A percentile compares a stretch with the other conserved stretches of the same genome.
Conservation (phyloP, 2,329 filamentous ascomycete species). For the Colletotrichum falcatum region DNA sequence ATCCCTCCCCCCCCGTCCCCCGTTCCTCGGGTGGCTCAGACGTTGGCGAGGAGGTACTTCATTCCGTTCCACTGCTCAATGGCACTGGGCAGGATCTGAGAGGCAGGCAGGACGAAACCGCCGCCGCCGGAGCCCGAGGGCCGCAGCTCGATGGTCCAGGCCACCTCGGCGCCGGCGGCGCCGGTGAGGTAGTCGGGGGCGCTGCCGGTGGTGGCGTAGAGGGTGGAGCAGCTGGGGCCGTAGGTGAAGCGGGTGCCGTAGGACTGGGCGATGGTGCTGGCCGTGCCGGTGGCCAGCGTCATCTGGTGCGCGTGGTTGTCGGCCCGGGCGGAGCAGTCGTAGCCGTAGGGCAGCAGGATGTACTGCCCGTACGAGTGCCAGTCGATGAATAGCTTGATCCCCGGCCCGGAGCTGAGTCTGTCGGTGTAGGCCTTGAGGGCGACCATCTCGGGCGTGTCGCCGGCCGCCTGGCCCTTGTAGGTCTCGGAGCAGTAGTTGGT, state of each 20-base stretch:
- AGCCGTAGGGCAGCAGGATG: conserved; percentile 59
- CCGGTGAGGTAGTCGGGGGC: conserved; percentile 48
- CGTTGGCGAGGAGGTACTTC: conserved; percentile 47
- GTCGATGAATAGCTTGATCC: conserved; percentile 61
- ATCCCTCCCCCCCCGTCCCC: too few species aligned
- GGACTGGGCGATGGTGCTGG: conserved; percentile 49
- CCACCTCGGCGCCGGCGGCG: conserved; percentile 48
- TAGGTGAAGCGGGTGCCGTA: conserved; percentile 52
- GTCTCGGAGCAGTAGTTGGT: conserved; percentile 63
- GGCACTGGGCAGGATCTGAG: conserved; percentile 52
- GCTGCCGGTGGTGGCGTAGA: conserved; percentile 52
- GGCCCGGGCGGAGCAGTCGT: conserved; percentile 55
- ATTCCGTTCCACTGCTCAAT: conserved; percentile 54
- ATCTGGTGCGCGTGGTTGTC: conserved; percentile 55
- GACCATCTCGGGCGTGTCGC: conserved; percentile 64
- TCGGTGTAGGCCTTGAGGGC: conserved; percentile 56
- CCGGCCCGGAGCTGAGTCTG: conserved; percentile 42
- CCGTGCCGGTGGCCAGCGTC: conserved; percentile 49
- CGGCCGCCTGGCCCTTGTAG: conserved; percentile 57
- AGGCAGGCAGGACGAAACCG: conserved; percentile 53
- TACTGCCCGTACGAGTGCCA: conserved; percentile 61
- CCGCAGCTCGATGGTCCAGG: conserved; percentile 56
- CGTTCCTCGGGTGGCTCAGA: not conserved
- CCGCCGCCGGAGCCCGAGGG: conserved; percentile 47
- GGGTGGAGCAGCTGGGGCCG: conserved; percentile 52